A percentile compares a stretch with the other conserved stretches of the same genome.
phyloP scores from a whole-genome alignment of 2,329 filamentous ascomycete genomes.

The Tolypocladium tropicale region DNA sequence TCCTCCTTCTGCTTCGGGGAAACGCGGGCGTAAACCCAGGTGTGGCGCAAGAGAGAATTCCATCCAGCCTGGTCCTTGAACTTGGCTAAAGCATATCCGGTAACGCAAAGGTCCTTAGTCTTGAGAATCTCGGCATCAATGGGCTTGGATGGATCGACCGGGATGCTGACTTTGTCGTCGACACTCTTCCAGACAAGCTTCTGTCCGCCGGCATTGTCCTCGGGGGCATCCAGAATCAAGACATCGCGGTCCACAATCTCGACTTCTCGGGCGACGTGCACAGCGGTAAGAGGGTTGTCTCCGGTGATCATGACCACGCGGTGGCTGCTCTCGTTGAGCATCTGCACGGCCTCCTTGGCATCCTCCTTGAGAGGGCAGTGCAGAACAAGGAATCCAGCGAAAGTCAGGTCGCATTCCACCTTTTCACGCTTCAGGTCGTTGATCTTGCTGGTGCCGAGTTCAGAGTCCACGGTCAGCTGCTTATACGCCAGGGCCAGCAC shows the following conservation, averaged over 20 bases:
- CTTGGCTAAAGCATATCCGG: constrained; percentile 84
- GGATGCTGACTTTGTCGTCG: constrained; percentile 78
- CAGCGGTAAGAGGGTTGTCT: constrained; percentile 92
- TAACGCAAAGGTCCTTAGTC: constrained; percentile 88
- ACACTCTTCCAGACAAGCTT: constrained; percentile 90
- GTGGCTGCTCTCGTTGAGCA: constrained; percentile 98
- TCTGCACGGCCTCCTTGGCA: constrained; percentile 83
- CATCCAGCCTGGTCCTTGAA: constrained; percentile 75
- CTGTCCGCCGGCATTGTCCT: constrained; percentile 72
- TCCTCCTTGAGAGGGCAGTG: constrained; percentile 96
- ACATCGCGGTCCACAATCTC: constrained; percentile 96
- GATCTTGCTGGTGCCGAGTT: constrained; percentile 74
- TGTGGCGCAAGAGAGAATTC: constrained; percentile 68
- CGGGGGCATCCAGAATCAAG: constrained; percentile 87
- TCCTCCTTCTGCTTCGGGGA: constrained; percentile 99
- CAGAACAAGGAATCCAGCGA: constrained; percentile 91
- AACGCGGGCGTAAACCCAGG: constrained; percentile 97
- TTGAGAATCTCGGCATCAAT: constrained; percentile 73
- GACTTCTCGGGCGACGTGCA: constrained; percentile 89
- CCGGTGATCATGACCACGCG: constrained; percentile 99
- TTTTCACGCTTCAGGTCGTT: constrained; percentile 92
- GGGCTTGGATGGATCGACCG: constrained; percentile 72
- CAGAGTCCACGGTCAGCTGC: constrained; percentile 70
- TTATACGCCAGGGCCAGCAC: constrained; percentile 93
- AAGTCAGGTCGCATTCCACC: constrained; percentile 73